These are phyloP conservation scores for Candida parachauliodes DNA, from an alignment of 805 yeast genomes.

Conservation along the genomic window DNA sequence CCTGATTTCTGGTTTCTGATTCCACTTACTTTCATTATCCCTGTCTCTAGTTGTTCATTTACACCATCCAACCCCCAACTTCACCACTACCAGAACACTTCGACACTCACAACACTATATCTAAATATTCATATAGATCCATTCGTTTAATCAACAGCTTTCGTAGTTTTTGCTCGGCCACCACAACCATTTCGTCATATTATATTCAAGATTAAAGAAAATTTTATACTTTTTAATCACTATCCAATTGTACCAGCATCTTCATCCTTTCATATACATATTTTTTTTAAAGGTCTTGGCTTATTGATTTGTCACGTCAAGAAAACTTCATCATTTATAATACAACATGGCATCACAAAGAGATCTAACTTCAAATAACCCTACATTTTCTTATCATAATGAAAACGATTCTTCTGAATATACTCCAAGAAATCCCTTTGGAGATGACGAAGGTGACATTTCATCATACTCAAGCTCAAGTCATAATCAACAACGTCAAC, in stretches of 20 bases:
- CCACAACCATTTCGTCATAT: no score
- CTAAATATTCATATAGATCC: no score
- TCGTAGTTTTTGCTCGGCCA: no score
- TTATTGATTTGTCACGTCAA: background rate
- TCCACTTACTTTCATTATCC: no score
- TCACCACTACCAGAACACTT: no score
- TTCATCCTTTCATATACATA: no score
- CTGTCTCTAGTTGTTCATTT: no score
- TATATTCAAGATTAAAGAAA: background rate
- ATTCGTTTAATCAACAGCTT: no score
- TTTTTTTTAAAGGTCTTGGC: no score
- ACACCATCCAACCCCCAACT: no score
- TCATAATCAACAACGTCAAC: background rate
- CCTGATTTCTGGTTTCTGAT: no score
- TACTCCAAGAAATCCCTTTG: conserved; percentile 15
- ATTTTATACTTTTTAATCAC: background rate
- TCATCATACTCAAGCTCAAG: conserved; percentile 6
- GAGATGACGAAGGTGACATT: conserved; percentile 5
- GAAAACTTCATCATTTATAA: background rate
- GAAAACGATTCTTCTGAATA: conserved; percentile 11
- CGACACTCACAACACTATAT: no score
- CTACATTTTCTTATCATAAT: conserved; percentile 7
- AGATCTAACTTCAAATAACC: conserved; percentile 30
- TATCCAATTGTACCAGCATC: background rate
- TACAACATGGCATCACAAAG: conserved; percentile 18